Conservation (phyloP, 129 eudicot species). For the Mikania micrantha region DNA sequence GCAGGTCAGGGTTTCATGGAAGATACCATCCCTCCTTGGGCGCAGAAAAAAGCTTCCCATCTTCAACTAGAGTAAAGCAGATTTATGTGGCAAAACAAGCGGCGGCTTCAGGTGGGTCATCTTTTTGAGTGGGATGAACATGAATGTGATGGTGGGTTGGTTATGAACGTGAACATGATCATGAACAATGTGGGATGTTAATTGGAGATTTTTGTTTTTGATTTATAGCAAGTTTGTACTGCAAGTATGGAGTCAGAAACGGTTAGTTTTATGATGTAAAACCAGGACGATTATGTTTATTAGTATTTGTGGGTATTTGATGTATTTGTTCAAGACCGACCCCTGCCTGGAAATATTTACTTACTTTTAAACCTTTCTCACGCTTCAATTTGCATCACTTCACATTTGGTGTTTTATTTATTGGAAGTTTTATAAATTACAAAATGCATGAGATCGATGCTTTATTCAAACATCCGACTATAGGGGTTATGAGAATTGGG, state of each 20-base stretch:
- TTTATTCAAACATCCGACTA: too few species aligned
- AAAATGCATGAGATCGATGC: too few species aligned
- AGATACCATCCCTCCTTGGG: slow-evolving; percentile 52
- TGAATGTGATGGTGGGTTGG: neutral
- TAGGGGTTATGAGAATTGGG: too few species aligned
- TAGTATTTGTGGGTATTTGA: neutral
- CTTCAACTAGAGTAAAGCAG: slow-evolving; percentile 69
- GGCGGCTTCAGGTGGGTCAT: slow-evolving; percentile 39
- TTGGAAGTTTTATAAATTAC: too few species aligned
- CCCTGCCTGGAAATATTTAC: too few species aligned
- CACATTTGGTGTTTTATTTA: too few species aligned
- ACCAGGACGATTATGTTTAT: too few species aligned
- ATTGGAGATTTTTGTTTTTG: slow-evolving; percentile 1
- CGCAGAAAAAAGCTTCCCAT: slow-evolving; percentile 41
- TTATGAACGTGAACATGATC: too few species aligned
- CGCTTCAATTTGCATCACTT: too few species aligned
- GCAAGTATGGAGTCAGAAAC: neutral
- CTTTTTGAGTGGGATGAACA: slow-evolving; percentile 30
- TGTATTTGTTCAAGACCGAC: too few species aligned
- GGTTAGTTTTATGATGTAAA: neutral
- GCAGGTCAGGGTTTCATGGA: slow-evolving; percentile 74
- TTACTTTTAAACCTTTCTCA: too few species aligned
- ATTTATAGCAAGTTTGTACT: slow-evolving; percentile 17
- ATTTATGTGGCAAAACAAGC: slow-evolving; percentile 88
- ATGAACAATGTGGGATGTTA: slow-evolving; percentile 9